A percentile compares a stretch with the other conserved stretches of the same genome.
phyloP scores from a whole-genome alignment of 2,329 filamentous ascomycete genomes.

The Ascochyta pisi region DNA sequence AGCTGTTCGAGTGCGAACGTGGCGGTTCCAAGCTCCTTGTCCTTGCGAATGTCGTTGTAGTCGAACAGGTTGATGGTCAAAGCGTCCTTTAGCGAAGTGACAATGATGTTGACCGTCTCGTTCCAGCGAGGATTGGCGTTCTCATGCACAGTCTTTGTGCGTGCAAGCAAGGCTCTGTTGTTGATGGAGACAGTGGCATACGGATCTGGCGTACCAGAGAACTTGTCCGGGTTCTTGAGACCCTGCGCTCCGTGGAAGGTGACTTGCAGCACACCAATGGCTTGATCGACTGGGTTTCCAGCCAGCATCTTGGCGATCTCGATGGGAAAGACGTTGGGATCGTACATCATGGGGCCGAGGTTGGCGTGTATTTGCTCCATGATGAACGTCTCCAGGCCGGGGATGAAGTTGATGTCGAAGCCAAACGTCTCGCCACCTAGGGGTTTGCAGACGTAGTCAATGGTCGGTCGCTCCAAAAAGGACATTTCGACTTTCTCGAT shows the following conservation, averaged over 20 bases:
- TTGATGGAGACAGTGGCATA: constrained; percentile 88
- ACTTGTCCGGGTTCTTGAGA: constrained; percentile 94
- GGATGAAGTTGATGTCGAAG: constrained; percentile 99
- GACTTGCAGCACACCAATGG: constrained; percentile 90
- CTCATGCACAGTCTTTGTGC: constrained; percentile 87
- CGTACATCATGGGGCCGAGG: constrained; percentile 96
- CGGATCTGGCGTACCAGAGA: constrained; percentile 89
- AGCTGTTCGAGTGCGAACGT: constrained; percentile 85
- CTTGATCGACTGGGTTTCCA: constrained; percentile 91
- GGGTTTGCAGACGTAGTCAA: constrained; percentile 98
- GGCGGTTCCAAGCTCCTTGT: constrained; percentile 89
- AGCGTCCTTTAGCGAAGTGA: constrained; percentile 88
- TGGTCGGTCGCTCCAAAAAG: constrained; percentile 85
- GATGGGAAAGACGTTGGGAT: constrained; percentile 95
- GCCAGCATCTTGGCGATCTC: constrained; percentile 98
- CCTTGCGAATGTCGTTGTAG: constrained; percentile 94
- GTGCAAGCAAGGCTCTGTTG: constrained; percentile 78
- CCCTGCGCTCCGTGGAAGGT: constrained; percentile 90
- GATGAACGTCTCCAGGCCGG: constrained; percentile 91
- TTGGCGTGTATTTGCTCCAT: constrained; percentile 95
- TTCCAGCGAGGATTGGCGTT: constrained; percentile 91
- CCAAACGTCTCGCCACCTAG: constrained; percentile 93
- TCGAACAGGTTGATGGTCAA: constrained; percentile 87
- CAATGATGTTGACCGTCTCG: constrained; percentile 93
- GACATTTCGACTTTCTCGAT: constrained; percentile 94